Conservation (phyloP, 257 asterid genomes). For the Mitragyna speciosa region DNA sequence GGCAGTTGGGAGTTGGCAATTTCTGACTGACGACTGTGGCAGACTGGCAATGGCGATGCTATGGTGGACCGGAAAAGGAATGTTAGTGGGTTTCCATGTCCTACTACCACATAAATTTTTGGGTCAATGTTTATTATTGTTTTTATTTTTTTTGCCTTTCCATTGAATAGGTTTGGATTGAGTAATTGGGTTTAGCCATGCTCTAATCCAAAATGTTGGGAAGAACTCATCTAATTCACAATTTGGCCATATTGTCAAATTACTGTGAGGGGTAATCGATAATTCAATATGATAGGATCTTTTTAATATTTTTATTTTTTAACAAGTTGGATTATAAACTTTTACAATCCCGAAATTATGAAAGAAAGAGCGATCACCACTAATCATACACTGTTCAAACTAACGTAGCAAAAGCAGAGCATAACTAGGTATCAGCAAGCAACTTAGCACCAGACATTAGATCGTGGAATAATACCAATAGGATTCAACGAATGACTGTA, state of each 20-base stretch:
- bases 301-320: too few relatives aligned
- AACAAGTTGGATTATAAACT: too few relatives aligned
- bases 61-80: constrained; percentile 7
- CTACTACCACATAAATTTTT: too few relatives aligned
- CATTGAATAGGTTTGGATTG: too few relatives aligned
- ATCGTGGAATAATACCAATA: not conserved
- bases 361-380: too few relatives aligned
- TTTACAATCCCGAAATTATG: too few relatives aligned
- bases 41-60: constrained; percentile 17
- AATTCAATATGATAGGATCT: too few relatives aligned
- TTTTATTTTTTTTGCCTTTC: not conserved
- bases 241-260: too few relatives aligned
- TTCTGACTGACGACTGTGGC: constrained; percentile 9
- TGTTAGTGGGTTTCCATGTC: constrained; percentile 19
- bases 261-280: too few relatives aligned
- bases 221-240: not conserved
- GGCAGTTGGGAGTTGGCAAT: constrained; percentile 21
- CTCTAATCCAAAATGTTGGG: too few relatives aligned
- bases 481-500: not conserved
- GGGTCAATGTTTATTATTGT: not conserved
- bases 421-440: not conserved
- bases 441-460: not conserved
- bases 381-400: not conserved
- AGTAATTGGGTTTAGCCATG: not conserved
- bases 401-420: not conserved